Evolutionary conservation across 1,284 basidiomycete genomes (phyloP).

Genomic region (Melanopsichium pennsylvanicum): DNA sequence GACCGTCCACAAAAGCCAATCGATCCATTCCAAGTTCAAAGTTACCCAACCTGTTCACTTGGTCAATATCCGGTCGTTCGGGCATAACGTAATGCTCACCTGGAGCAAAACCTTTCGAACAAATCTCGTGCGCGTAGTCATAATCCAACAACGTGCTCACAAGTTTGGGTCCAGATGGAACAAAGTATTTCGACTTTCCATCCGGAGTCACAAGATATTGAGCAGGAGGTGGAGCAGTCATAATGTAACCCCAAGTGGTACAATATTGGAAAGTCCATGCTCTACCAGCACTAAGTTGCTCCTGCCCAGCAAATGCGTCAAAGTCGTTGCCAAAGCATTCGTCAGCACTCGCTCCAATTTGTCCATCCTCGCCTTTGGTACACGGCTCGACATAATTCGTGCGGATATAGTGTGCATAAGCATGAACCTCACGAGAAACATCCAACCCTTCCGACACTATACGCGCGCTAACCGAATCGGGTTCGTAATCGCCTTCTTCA

Average conservation of each 20-base stretch:
- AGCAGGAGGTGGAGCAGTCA: slow-evolving; percentile 47
- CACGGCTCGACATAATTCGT: slow-evolving; percentile 45
- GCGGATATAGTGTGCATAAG: slow-evolving; percentile 39
- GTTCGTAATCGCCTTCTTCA: slow-evolving; percentile 11
- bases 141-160: slow-evolving; percentile 78
- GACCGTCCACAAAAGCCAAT: slow-evolving; percentile 85
- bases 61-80: slow-evolving; percentile 76
- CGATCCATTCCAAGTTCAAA: slow-evolving; percentile 76
- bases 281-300: slow-evolving; percentile 77
- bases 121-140: slow-evolving; percentile 81
- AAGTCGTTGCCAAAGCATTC: slow-evolving; percentile 81
- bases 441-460: slow-evolving; percentile 12
- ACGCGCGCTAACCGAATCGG: slow-evolving; percentile 6
- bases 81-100: slow-evolving; percentile 80
- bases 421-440: slow-evolving; percentile 34
- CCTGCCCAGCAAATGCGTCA: slow-evolving; percentile 72
- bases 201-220: slow-evolving; percentile 20
- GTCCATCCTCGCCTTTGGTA: slow-evolving; percentile 26
- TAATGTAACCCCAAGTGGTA: slow-evolving; percentile 93
- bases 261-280: slow-evolving; percentile 82
- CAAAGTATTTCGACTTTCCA: slow-evolving; percentile 31
- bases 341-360: slow-evolving; percentile 17
- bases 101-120: slow-evolving; percentile 79
- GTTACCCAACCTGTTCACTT: slow-evolving; percentile 72
- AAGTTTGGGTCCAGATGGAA: slow-evolving; percentile 70